phyloP scores from a whole-genome alignment of 2,329 filamentous ascomycete genomes.

The Penicillium hordei region DNA sequence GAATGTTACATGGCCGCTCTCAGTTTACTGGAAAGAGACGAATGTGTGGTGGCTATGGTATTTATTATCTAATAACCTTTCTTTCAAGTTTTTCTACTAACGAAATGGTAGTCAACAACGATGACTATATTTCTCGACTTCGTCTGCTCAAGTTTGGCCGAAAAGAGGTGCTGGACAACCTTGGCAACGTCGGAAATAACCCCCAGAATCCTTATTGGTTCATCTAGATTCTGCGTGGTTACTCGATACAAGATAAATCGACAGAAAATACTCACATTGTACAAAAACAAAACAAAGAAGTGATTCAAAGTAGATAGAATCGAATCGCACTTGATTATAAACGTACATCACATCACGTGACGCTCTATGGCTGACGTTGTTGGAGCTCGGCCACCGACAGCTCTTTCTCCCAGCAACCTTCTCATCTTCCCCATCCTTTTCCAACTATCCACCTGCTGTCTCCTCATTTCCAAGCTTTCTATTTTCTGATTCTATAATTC shows the following conservation, averaged over 20 bases:
- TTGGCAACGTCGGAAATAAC: constrained; percentile 25
- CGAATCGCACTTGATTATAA: constrained; percentile 8
- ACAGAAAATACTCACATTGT: background rate
- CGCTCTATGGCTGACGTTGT: constrained; percentile 35
- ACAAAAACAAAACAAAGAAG: background rate
- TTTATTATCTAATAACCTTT: constrained; percentile 41
- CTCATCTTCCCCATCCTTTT: constrained; percentile 16
- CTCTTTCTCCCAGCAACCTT: constrained; percentile 25
- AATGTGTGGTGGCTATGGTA: constrained; percentile 89
- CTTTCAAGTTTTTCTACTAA: constrained; percentile 1
- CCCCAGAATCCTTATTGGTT: constrained; percentile 12
- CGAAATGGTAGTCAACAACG: constrained; percentile 63
- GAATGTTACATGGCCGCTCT: constrained; percentile 82
- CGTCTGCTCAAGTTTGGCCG: constrained; percentile 65
- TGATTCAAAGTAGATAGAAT: background rate
- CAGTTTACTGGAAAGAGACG: constrained; percentile 80
- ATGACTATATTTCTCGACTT: constrained; percentile 77
- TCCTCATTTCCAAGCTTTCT: background rate
- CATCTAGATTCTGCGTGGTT: constrained; percentile 3
- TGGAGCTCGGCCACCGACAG: constrained; percentile 34
- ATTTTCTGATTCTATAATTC: constrained; percentile 10
- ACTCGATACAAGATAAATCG: background rate
- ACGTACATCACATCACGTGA: constrained; percentile 31
- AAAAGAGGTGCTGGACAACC: constrained; percentile 33
- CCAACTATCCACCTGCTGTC: constrained; percentile 6